phyloP scores from a whole-genome alignment of 1,139 yeast species.

The Blastobotrys capitulatus region DNA sequence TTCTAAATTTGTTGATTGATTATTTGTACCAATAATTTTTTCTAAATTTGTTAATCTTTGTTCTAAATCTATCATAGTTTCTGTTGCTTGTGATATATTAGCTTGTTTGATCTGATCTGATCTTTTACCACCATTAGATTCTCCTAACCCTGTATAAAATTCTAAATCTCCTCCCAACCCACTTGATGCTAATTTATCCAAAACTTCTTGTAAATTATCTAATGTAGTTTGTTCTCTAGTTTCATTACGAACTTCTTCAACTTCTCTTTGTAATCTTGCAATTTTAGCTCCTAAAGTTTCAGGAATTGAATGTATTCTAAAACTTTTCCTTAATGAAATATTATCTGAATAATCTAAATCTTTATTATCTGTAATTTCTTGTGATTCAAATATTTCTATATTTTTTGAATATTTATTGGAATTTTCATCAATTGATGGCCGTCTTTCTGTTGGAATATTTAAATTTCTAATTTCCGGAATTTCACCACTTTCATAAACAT shows the following conservation, averaged over 20 bases:
- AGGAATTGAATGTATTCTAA: slow-evolving; percentile 8
- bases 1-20: slow-evolving; percentile 10
- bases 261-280: slow-evolving; percentile 42
- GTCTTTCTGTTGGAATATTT: not conserved
- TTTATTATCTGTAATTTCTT: slow-evolving; percentile 15
- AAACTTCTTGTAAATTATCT: slow-evolving; percentile 9
- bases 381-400: slow-evolving; percentile 15
- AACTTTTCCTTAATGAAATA: slow-evolving; percentile 1
- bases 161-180: slow-evolving; percentile 1
- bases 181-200: slow-evolving; percentile 7
- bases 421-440: slow-evolving; percentile 4
- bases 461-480: not conserved
- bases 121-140: not conserved
- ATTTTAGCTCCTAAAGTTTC: slow-evolving; percentile 37
- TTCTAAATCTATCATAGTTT: not conserved
- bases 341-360: slow-evolving; percentile 13
- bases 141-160: slow-evolving; percentile 2
- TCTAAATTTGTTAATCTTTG: slow-evolving; percentile 15
- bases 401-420: not conserved
- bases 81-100: not conserved
- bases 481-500: slow-evolving; percentile 19
- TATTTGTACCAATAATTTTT: slow-evolving; percentile 13
- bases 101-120: not conserved
- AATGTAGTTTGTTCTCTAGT: not conserved
- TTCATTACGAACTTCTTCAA: slow-evolving; percentile 35